Conservation (phyloP, 306 rosid species). For the Mucuna pruriens region DNA sequence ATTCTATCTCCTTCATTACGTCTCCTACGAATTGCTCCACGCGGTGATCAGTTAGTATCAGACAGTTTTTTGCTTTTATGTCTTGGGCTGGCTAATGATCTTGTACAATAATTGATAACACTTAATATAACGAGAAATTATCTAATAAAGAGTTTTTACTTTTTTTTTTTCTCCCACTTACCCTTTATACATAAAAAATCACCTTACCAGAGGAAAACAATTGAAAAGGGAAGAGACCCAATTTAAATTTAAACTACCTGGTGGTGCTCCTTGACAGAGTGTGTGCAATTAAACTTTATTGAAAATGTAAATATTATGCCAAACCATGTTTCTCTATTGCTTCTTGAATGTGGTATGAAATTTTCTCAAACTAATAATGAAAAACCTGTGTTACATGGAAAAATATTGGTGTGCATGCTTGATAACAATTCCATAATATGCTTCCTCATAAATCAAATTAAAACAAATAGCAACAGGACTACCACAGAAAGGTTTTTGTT, state of each 20-base stretch:
- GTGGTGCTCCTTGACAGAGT: slow-evolving; percentile 12
- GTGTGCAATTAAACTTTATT: neutral
- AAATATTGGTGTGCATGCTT: slow-evolving; percentile 9
- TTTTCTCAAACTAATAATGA: neutral
- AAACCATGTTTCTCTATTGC: slow-evolving; percentile 10
- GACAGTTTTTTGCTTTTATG: slow-evolving; percentile 24
- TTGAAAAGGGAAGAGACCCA: neutral
- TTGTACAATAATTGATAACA: slow-evolving; percentile 30
- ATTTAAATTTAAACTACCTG: slow-evolving; percentile 5
- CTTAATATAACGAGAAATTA: slow-evolving; percentile 5
- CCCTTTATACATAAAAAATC: neutral
- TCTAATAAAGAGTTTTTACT: neutral
- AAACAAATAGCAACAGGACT: slow-evolving; percentile 15
- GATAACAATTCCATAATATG: slow-evolving; percentile 10
- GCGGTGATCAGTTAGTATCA: slow-evolving; percentile 85
- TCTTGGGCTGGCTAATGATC: slow-evolving; percentile 15
- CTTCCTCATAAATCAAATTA: slow-evolving; percentile 22
- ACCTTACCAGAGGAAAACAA: neutral
- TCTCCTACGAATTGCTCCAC: slow-evolving; percentile 94
- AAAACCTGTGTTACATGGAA: slow-evolving; percentile 18
- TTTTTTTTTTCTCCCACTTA: neutral
- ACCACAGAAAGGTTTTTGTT: neutral
- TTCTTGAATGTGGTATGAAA: slow-evolving; percentile 14
- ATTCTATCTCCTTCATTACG: slow-evolving; percentile 91
- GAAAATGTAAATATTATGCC: slow-evolving; percentile 14